phyloP scores from a whole-genome alignment of 2,329 filamentous ascomycete species.

The Hypocrella siamensis region DNA sequence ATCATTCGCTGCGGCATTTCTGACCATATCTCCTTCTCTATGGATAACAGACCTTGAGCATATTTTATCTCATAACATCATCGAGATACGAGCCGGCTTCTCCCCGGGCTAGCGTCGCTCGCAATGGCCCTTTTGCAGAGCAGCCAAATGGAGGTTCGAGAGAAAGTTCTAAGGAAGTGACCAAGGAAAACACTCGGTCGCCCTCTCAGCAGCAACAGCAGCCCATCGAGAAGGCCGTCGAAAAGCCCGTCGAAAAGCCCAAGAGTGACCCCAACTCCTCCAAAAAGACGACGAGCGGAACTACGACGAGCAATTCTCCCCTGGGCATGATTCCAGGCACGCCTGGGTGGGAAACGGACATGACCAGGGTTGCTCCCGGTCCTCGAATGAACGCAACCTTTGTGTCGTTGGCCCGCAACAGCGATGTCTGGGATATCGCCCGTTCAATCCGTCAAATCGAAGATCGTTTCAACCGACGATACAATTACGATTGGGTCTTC shows the following conservation, averaged over 20 bases:
- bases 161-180: too few relatives aligned
- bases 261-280: conserved; percentile 10
- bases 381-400: conserved; percentile 93
- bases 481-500: conserved; percentile 98
- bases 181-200: too few relatives aligned
- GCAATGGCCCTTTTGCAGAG: neutral
- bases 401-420: conserved; percentile 85
- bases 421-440: conserved; percentile 91
- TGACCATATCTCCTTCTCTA: neutral
- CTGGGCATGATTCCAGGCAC: conserved; percentile 37
- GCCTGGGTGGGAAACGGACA: conserved; percentile 34
- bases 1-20: neutral
- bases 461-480: conserved; percentile 94
- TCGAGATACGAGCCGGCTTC: conserved; percentile 29
- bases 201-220: conserved; percentile 3
- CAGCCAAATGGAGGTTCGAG: neutral
- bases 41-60: conserved; percentile 51
- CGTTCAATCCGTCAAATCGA: conserved; percentile 92
- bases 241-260: too few relatives aligned
- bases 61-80: conserved; percentile 70
- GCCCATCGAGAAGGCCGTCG: conserved; percentile 5
- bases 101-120: conserved; percentile 5
- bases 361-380: conserved; percentile 39
- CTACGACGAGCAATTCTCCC: conserved; percentile 22
- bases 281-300: conserved; percentile 9